Percentiles rank a stretch among this genome's conserved stretches.
These are phyloP conservation scores for Candida andamanensis DNA, from an alignment of 805 yeast species.

Conservation along the genomic window DNA sequence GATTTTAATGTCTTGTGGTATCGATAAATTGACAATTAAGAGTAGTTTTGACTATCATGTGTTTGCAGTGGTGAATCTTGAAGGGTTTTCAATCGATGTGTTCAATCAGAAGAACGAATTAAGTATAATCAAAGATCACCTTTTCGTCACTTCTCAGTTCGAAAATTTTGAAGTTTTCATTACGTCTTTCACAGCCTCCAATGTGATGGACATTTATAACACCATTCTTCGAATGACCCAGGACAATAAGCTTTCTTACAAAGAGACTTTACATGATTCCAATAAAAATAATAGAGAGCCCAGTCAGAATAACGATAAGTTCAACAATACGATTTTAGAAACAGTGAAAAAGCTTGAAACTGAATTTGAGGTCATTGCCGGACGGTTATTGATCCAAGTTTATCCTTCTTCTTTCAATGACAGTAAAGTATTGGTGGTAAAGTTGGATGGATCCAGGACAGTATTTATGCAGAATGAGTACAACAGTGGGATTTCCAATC, in stretches of 20 bases:
- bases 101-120: conserved; percentile 61
- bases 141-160: conserved; percentile 48
- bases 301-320: conserved; percentile 2
- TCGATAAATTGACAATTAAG: conserved; percentile 53
- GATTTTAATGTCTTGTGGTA: conserved; percentile 54
- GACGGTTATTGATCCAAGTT: conserved; percentile 53
- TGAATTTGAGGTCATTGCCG: conserved; percentile 57
- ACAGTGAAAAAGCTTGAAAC: conserved; percentile 53
- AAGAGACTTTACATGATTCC: conserved; percentile 67
- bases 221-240: conserved; percentile 67
- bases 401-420: conserved; percentile 84
- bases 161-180: conserved; percentile 55
- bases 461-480: conserved; percentile 46
- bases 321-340: conserved; percentile 19
- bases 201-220: conserved; percentile 69
- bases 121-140: conserved; percentile 50
- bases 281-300: conserved; percentile 2
- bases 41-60: conserved; percentile 81
- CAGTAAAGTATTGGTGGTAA: conserved; percentile 63
- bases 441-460: conserved; percentile 51
- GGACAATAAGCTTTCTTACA: conserved; percentile 68
- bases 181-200: conserved; percentile 84
- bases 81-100: conserved; percentile 46
- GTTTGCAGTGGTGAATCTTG: conserved; percentile 59
- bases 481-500: conserved; percentile 45